phyloP scores from a whole-genome alignment of 2,329 filamentous ascomycete genomes.

The Fusarium sp. region DNA sequence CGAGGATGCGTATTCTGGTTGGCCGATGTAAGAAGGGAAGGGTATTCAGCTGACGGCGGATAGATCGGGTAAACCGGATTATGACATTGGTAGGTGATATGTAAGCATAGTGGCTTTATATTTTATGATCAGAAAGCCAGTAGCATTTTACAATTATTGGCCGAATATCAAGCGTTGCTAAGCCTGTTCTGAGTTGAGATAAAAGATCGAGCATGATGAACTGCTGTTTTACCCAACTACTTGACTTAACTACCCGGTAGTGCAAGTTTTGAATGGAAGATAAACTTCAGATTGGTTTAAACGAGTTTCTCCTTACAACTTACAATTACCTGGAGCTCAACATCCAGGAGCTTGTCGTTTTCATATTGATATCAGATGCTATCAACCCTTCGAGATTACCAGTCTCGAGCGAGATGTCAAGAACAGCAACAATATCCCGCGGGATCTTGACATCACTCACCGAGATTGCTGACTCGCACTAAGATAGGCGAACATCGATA shows the following conservation, averaged over 20 bases:
- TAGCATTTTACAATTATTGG: too few relatives aligned
- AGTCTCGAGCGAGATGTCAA: accelerated
- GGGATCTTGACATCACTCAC: not conserved
- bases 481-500: not conserved
- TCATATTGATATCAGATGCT: not conserved
- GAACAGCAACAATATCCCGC: accelerated
- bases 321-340: too few relatives aligned
- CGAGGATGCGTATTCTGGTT: not conserved
- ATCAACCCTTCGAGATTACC: accelerated
- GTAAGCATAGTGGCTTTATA: not conserved
- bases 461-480: not conserved
- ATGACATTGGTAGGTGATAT: accelerated
- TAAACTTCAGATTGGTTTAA: not conserved
- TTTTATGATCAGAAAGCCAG: accelerated
- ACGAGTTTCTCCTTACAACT: not conserved
- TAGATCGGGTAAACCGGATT: not conserved
- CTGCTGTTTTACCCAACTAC: accelerated
- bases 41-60: not conserved
- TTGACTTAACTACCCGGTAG: not conserved
- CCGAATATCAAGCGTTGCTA: accelerated
- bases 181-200: not conserved
- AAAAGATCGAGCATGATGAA: accelerated
- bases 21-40: not conserved
- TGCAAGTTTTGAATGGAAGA: accelerated
- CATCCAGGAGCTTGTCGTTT: not conserved